Base-by-base conservation (phyloP, 2,329 filamentous ascomycete species). In the Dactylellina leptospora region DNA sequence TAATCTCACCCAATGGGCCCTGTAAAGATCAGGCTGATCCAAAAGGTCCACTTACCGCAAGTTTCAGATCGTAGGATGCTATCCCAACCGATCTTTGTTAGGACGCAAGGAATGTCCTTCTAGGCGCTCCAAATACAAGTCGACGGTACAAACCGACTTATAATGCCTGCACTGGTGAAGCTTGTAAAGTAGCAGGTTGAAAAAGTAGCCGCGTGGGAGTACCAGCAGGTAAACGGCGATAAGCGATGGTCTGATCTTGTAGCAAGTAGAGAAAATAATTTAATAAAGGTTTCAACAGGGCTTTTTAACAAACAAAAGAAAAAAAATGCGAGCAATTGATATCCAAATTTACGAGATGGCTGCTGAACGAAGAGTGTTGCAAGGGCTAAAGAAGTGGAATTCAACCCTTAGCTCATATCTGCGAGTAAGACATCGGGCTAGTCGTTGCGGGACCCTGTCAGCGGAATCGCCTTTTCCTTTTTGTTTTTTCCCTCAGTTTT, bases 261-360 rank as follows among this genome's bases (percentile, higher is more conserved):
- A 50, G 56, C 53, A 60, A 44, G 27, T 64, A 64, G 25, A 68
- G 54, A 25, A 23, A 53, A 60, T 53, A 47, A 45, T 59, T 40
- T 48, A 68, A 53, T 68, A 60, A 56, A 68, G 40, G 44, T 42
- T 68, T 66, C 27, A 40, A 22, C 20, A 44, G 58, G 33, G 44
- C 30, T 40, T 44, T n/a, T 28, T 27, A 58, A 58, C 42, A 48
- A 56, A 6, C n/a, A 40, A 40, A 40, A 40, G 18, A 33, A 47
- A 18, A 23, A 58, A 54, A 48, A 64, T 56, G 61, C 61, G 44
- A 66, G 27, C 45, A 50, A 63, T 50, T 44, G 54, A 64, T 72
- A 72, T 63, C 45, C 62, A 51, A 60, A 72, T 63, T 72, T 59
- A 72, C 68, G 68, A 72, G 68, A 72, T 64, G 68, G 68, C 68